Evolutionary conservation across 495 filamentous ascomycete species (phyloP), one percentile per base, ranked within the genome.

Genomic region (Apodospora peruviana): DNA sequence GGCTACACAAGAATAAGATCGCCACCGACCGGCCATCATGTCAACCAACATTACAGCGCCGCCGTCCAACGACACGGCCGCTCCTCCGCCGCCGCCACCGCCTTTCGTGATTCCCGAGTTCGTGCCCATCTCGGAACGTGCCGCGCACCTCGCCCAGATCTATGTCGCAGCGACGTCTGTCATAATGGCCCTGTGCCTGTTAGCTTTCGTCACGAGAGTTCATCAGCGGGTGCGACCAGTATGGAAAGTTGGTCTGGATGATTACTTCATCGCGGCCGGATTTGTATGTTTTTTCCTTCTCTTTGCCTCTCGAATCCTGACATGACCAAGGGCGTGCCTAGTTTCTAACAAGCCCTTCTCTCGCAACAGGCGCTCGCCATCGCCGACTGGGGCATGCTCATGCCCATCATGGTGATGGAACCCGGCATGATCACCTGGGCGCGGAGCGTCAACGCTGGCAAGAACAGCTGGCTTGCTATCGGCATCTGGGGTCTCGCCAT

Each of bases 201-300:
- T 62, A 24, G 40, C 53, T 0, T 62, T 60, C 35, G 24, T 8
- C 25, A 55, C 51, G 2, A 50, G 60, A 10, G 60, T 62, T 12
- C 53, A 57, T 44, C 57, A 53, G 23, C 25, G 60, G 14, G 25
- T 60, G 2, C n/a, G 29, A 24, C 60, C 60, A 12, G 57, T 57
- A n/a, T 57, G 48, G 51, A 62, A 57, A 29, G 45, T 54, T n/a
- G 60, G 60, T 0, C n/a, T 49, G 8, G 60, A 62, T 25, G 60
- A 62, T 24, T 57, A 43, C n/a, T 60, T 60, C 23, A 55, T 60
- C 7, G 39, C 47, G 0, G 24, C 29, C 1, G 60, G 60, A 34
- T 59, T 57, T 23, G 60, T 62, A 52, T 5, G 60, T 41, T 2
- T 24, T 14, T 36, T 19, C 21, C 38, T 36, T n/a, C 25, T 36